These are phyloP conservation scores for Nothophaeocryptopus gaeumannii DNA, from an alignment of 2,329 filamentous ascomycete species.

Conservation along the genomic window DNA sequence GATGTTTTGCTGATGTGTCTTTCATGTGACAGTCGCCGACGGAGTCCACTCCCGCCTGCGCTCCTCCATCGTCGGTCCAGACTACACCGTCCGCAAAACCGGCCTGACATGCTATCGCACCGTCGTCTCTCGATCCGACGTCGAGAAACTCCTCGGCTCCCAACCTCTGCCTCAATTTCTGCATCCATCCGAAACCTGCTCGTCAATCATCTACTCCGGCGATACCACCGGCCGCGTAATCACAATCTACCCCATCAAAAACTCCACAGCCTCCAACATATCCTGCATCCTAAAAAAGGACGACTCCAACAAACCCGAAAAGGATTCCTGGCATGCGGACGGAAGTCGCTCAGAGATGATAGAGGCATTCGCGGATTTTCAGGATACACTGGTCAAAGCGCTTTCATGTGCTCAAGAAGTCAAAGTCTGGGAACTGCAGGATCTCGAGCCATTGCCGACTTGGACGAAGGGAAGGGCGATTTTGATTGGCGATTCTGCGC, in stretches of 20 bases:
- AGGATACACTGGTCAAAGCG: background rate
- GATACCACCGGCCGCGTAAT: background rate
- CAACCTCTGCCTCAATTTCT: background rate
- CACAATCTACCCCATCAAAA: background rate
- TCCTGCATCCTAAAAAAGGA: background rate
- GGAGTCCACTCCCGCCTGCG: constrained; percentile 1
- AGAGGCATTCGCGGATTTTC: background rate
- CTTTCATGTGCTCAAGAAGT: background rate
- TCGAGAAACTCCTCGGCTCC: background rate
- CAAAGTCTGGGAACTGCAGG: constrained; percentile 2
- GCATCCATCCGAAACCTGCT: background rate
- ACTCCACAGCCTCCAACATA: background rate
- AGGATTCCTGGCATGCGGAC: constrained; percentile 2
- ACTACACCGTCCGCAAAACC: background rate
- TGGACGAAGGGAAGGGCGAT: constrained; percentile 1
- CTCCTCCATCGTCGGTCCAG: background rate
- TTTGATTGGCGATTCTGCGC: constrained; percentile 1
- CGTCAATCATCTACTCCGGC: constrained; percentile 1
- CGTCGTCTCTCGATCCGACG: background rate
- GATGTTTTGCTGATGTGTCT: background rate
- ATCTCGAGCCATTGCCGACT: background rate
- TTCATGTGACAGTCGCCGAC: constrained; percentile 1
- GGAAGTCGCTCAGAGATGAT: background rate
- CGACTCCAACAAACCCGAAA: background rate
- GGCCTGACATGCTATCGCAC: constrained; percentile 3